These are phyloP conservation scores for Trichoderma sp. DNA, from an alignment of 2,329 filamentous ascomycete species.

Conservation along the genomic window DNA sequence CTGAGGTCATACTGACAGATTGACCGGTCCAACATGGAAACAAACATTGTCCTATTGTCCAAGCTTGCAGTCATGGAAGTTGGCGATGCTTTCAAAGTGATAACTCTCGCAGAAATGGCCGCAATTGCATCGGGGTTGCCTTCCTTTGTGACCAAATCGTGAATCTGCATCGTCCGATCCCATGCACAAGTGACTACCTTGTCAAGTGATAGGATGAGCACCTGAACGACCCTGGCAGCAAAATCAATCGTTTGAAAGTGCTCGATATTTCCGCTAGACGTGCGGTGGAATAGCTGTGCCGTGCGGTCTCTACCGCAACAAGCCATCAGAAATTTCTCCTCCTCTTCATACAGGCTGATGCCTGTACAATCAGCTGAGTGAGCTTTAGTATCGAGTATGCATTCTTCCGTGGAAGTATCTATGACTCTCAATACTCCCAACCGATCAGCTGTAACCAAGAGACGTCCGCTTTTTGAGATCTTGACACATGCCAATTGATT, in stretches of 20 bases:
- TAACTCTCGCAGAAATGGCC: conserved; percentile 73
- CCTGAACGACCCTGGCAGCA: conserved; percentile 77
- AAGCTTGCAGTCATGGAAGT: conserved; percentile 76
- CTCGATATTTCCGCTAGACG: conserved; percentile 61
- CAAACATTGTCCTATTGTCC: conserved; percentile 60
- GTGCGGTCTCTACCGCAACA: conserved; percentile 87
- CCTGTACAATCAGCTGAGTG: conserved; percentile 84
- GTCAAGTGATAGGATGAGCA: conserved; percentile 72
- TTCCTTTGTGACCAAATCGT: conserved; percentile 74
- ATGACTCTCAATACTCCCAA: conserved; percentile 78
- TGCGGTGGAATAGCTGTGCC: conserved; percentile 80
- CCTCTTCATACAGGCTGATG: conserved; percentile 69
- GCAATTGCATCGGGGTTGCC: conserved; percentile 66
- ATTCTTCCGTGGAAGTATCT: conserved; percentile 61
- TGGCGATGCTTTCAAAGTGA: conserved; percentile 83
- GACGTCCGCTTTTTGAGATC: conserved; percentile 61
- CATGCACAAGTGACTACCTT: conserved; percentile 82
- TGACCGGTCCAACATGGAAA: conserved; percentile 62
- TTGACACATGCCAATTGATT: conserved; percentile 64
- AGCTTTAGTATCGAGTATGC: conserved; percentile 74
- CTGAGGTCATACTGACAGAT: conserved; percentile 63
- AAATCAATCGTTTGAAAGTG: conserved; percentile 94
- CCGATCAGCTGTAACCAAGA: conserved; percentile 82
- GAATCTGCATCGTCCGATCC: conserved; percentile 82
- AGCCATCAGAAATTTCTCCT: conserved; percentile 67